Conservation (phyloP, 305 asterid genomes). For the Fraxinus paxiana region DNA sequence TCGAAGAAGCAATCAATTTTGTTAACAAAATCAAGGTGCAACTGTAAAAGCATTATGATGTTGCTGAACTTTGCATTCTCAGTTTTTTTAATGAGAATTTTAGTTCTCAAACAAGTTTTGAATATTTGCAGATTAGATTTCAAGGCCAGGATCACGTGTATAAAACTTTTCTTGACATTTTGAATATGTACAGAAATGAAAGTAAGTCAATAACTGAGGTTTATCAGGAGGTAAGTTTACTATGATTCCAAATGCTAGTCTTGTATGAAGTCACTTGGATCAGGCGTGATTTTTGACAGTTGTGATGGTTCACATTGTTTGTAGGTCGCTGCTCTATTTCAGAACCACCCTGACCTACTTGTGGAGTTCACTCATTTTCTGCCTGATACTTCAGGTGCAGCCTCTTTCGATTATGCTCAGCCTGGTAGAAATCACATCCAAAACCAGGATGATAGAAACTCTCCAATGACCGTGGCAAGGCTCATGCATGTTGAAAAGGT, state of each 20-base stretch:
- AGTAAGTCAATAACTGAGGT: slow-evolving; percentile 70
- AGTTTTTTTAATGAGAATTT: background rate
- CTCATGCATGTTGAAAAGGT: slow-evolving; percentile 62
- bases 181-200: slow-evolving; percentile 78
- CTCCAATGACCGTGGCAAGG: slow-evolving; percentile 48
- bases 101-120: slow-evolving; percentile 24
- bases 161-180: slow-evolving; percentile 83
- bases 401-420: slow-evolving; percentile 43
- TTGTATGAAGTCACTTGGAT: background rate
- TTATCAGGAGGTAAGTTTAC: slow-evolving; percentile 66
- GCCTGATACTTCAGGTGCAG: slow-evolving; percentile 70
- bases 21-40: slow-evolving; percentile 86
- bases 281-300: slow-evolving; percentile 12
- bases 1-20: slow-evolving; percentile 84
- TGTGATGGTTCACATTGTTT: slow-evolving; percentile 27
- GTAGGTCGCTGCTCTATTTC: slow-evolving; percentile 85
- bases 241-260: slow-evolving; percentile 14
- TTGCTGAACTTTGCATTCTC: slow-evolving; percentile 19
- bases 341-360: slow-evolving; percentile 80
- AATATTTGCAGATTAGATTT: slow-evolving; percentile 71
- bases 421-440: slow-evolving; percentile 44
- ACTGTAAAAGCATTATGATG: slow-evolving; percentile 27
- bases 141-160: slow-evolving; percentile 79
- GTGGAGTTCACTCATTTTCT: slow-evolving; percentile 87
- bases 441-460: slow-evolving; percentile 53